phyloP scores from a whole-genome alignment of 129 eudicot species.

The Helianthus tuberosus region DNA sequence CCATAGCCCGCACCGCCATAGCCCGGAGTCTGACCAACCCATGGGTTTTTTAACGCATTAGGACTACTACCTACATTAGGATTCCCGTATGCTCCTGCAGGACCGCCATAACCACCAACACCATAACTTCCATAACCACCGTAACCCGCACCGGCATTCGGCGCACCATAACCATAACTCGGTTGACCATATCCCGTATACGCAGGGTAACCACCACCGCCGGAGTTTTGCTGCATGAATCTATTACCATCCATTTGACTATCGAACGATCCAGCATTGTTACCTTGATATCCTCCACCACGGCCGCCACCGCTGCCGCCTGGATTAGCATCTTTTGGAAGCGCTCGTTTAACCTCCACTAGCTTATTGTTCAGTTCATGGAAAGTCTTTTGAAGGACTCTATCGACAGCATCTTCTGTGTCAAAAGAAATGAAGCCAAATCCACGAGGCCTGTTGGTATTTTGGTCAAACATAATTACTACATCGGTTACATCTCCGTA shows the following conservation, averaged over 20 bases:
- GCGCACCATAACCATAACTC: constrained; percentile 52
- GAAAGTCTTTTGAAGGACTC: constrained; percentile 51
- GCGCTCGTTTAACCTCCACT: constrained; percentile 72
- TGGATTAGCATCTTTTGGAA: constrained; percentile 63
- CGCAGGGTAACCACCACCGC: constrained; percentile 46
- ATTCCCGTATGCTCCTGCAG: constrained; percentile 51
- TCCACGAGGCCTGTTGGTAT: constrained; percentile 74
- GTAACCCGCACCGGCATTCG: constrained; percentile 34
- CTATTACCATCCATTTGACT: constrained; percentile 49
- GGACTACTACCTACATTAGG: constrained; percentile 45
- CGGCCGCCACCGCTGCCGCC: constrained; percentile 38
- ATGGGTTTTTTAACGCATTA: constrained; percentile 40
- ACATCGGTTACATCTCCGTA: constrained; percentile 64
- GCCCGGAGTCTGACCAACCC: constrained; percentile 54
- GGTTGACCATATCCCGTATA: constrained; percentile 51
- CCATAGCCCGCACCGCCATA: constrained; percentile 50
- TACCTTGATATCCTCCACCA: constrained; percentile 48
- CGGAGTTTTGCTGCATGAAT: constrained; percentile 47
- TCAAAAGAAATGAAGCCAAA: constrained; percentile 82
- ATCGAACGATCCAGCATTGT: constrained; percentile 37
- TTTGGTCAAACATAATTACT: constrained; percentile 80
- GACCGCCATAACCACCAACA: constrained; percentile 42
- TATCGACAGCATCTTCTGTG: constrained; percentile 75
- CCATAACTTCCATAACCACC: constrained; percentile 51
- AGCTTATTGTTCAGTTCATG: constrained; percentile 61